phyloP scores from a whole-genome alignment of 345 rosid species.

The Brassica napus region DNA sequence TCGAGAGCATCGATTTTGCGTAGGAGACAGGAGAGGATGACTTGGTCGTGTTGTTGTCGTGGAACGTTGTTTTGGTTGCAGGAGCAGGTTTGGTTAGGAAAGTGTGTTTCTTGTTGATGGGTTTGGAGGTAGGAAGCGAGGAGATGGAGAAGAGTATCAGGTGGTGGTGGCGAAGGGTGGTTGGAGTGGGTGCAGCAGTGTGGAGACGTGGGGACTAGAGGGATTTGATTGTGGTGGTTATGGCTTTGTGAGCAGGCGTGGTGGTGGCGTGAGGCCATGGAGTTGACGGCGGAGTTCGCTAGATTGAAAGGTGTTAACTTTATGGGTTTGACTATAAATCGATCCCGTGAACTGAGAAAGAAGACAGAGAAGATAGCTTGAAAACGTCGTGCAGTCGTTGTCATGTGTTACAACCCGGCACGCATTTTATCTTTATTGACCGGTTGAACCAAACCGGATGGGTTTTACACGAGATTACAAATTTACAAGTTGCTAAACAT shows the following conservation, averaged over 20 bases:
- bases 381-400: slow-evolving; percentile 22
- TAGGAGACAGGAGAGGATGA: slow-evolving; percentile 52
- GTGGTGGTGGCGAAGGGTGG: slow-evolving; percentile 26
- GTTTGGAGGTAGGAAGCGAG: slow-evolving; percentile 51
- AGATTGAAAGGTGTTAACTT: not conserved
- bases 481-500: not conserved
- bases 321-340: slow-evolving; percentile 26
- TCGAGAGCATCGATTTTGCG: slow-evolving; percentile 60
- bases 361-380: not conserved
- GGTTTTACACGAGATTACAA: not conserved
- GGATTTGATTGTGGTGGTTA: slow-evolving; percentile 32
- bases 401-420: not conserved
- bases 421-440: not conserved
- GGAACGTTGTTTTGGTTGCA: slow-evolving; percentile 24
- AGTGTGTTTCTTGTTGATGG: slow-evolving; percentile 38
- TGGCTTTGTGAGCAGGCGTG: slow-evolving; percentile 33
- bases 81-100: slow-evolving; percentile 28
- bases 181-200: slow-evolving; percentile 32
- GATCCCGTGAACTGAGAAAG: slow-evolving; percentile 7
- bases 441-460: slow-evolving; percentile 19
- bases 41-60: slow-evolving; percentile 23
- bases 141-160: slow-evolving; percentile 52
- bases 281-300: slow-evolving; percentile 12
- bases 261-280: slow-evolving; percentile 59
- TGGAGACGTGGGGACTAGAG: slow-evolving; percentile 21